Percentiles rank a stretch among this genome's conserved stretches.
phyloP scores from a whole-genome alignment of 108 stramenopile genomes.

The Conticribra guillardii region DNA sequence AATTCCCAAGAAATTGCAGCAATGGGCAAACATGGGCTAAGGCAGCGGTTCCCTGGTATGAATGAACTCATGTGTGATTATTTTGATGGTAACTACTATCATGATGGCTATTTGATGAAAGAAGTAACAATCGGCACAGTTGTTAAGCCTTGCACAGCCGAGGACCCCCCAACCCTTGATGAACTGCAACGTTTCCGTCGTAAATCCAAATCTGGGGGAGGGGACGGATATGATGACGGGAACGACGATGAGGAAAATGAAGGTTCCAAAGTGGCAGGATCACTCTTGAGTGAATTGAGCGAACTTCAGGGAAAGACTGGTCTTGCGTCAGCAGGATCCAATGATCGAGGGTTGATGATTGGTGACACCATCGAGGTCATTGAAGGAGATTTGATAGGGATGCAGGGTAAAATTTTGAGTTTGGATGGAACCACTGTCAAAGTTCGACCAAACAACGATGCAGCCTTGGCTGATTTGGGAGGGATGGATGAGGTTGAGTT shows the following conservation, averaged over 20 bases:
- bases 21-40: conserved; percentile 64
- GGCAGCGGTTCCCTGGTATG: conserved; percentile 80
- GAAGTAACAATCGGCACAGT: conserved; percentile 92
- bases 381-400: conserved; percentile 92
- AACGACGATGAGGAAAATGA: conserved; percentile 83
- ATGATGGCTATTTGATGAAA: conserved; percentile 94
- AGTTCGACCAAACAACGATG: conserved; percentile 78
- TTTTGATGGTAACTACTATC: conserved; percentile 91
- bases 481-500: conserved; percentile 91
- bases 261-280: conserved; percentile 83
- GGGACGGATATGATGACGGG: conserved; percentile 61
- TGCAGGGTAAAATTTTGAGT: conserved; percentile 91
- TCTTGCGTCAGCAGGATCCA: conserved; percentile 55
- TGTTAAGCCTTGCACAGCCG: conserved; percentile 84
- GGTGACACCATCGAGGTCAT: conserved; percentile 95
- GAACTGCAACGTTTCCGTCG: conserved; percentile 91
- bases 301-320: conserved; percentile 85
- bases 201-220: conserved; percentile 61
- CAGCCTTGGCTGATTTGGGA: conserved; percentile 65
- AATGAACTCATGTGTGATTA: conserved; percentile 80
- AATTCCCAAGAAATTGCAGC: conserved; percentile 82
- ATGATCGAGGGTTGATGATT: conserved; percentile 72
- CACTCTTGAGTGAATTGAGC: conserved; percentile 81
- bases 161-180: conserved; percentile 93
- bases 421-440: conserved; percentile 92